These are phyloP conservation scores for Polychytrium aggregatum DNA, from an alignment of 192 early-diverging fungal genomes.

Conservation along the genomic window DNA sequence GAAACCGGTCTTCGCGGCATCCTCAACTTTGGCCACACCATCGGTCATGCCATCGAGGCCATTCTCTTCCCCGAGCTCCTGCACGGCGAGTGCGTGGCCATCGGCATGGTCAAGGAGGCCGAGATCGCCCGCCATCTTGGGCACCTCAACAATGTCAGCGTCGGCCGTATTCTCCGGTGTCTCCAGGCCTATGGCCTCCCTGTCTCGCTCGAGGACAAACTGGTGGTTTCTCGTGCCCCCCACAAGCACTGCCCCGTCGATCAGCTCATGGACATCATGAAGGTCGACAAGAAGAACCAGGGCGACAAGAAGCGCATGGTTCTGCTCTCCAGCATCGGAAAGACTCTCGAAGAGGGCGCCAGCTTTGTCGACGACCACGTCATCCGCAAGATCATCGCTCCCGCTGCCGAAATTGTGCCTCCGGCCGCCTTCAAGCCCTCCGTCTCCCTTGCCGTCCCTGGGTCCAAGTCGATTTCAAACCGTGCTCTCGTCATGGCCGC, in stretches of 20 bases:
- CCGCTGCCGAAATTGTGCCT: slow-evolving; percentile 49
- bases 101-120: slow-evolving; percentile 91
- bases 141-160: slow-evolving; percentile 70
- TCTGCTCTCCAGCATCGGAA: slow-evolving; percentile 71
- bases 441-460: slow-evolving; percentile 65
- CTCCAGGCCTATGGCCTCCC: slow-evolving; percentile 82
- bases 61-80: slow-evolving; percentile 77
- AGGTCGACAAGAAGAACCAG: slow-evolving; percentile 93
- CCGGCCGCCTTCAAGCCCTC: slow-evolving; percentile 10
- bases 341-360: slow-evolving; percentile 71
- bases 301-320: slow-evolving; percentile 88
- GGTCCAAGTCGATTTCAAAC: slow-evolving; percentile 97
- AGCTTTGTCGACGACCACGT: slow-evolving; percentile 72
- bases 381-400: slow-evolving; percentile 74
- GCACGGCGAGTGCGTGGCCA: slow-evolving; percentile 93
- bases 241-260: slow-evolving; percentile 62
- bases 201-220: slow-evolving; percentile 68
- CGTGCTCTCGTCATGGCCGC: slow-evolving; percentile 86
- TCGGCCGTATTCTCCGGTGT: slow-evolving; percentile 76
- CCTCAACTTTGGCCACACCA: slow-evolving; percentile 94
- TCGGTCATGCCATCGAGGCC: slow-evolving; percentile 95
- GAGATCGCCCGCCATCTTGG: slow-evolving; percentile 86
- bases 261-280: slow-evolving; percentile 79
- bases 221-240: slow-evolving; percentile 48
- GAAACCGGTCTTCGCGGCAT: slow-evolving; percentile 88